phyloP scores from a whole-genome alignment of 768 basidiomycete species.

The Rhodocollybia butyracea region DNA sequence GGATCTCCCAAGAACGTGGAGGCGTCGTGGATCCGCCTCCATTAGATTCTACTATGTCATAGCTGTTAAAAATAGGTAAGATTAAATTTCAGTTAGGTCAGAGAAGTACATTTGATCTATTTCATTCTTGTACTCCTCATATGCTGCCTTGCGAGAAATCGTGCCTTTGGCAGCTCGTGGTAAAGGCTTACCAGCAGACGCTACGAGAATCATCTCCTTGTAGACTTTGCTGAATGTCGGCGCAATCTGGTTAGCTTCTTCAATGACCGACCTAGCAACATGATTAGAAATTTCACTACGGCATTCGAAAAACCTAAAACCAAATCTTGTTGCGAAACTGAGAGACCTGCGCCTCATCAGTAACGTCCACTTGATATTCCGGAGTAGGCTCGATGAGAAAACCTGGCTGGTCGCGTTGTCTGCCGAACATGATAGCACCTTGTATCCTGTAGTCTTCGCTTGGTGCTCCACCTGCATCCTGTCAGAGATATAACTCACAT shows the following conservation, averaged over 20 bases:
- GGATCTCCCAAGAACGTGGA: slow-evolving; percentile 9
- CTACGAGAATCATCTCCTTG: slow-evolving; percentile 50
- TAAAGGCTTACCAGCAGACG: slow-evolving; percentile 36
- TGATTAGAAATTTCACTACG: no score
- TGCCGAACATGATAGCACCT: slow-evolving; percentile 42
- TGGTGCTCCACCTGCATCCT: no score
- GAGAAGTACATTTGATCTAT: slow-evolving; percentile 41
- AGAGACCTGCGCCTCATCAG: slow-evolving; percentile 22
- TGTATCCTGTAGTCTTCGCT: slow-evolving; percentile 21
- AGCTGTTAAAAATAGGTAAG: no score
- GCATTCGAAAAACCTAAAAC: slow-evolving; percentile 20
- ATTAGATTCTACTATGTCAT: slow-evolving; percentile 23
- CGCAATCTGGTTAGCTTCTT: slow-evolving; percentile 37
- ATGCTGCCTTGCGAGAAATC: slow-evolving; percentile 35
- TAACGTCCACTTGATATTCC: slow-evolving; percentile 24
- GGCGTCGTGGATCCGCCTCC: slow-evolving; percentile 17
- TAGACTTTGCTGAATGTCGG: slow-evolving; percentile 43
- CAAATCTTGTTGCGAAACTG: slow-evolving; percentile 36
- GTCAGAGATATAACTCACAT: no score
- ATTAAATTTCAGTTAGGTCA: no score
- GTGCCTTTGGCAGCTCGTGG: slow-evolving; percentile 45
- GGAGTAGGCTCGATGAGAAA: slow-evolving; percentile 27
- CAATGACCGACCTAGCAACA: slow-evolving; percentile 31
- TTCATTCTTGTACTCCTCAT: slow-evolving; percentile 35
- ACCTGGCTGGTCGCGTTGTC: slow-evolving; percentile 29